Conservation (phyloP, 2,329 filamentous ascomycete species). For the Hymenoscyphus infarciens region DNA sequence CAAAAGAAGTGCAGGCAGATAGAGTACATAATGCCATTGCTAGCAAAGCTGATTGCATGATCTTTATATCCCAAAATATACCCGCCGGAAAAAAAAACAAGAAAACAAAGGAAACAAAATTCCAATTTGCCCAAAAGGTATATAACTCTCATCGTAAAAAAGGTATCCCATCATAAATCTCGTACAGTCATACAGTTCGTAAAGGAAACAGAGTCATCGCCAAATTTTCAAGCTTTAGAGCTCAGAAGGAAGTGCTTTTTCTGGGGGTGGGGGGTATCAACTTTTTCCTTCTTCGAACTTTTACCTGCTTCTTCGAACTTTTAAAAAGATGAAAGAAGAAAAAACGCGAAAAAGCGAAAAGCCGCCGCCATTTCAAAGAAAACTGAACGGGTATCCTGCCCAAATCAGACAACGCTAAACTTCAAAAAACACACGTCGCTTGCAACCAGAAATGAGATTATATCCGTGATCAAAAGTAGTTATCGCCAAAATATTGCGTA, state of each 20-base stretch:
- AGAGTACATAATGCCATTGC: slow-evolving; percentile 30
- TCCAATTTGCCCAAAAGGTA: slow-evolving; percentile 16
- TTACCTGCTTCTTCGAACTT: slow-evolving; percentile 19
- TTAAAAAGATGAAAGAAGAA: slow-evolving; percentile 19
- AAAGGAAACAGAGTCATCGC: slow-evolving; percentile 28
- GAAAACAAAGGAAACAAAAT: slow-evolving; percentile 9
- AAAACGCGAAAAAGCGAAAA: slow-evolving; percentile 23
- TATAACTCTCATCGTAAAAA: slow-evolving; percentile 6
- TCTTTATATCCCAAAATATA: slow-evolving; percentile 20
- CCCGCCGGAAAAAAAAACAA: background rate
- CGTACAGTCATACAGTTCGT: slow-evolving; percentile 32
- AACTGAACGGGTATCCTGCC: slow-evolving; percentile 21
- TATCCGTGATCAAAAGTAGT: slow-evolving; percentile 14
- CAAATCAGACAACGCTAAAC: slow-evolving; percentile 25
- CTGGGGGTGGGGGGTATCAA: slow-evolving; percentile 9
- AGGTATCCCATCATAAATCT: slow-evolving; percentile 32
- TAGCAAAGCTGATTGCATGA: slow-evolving; percentile 24
- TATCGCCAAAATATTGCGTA: slow-evolving; percentile 15
- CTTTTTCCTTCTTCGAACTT: too few relatives aligned
- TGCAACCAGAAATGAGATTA: slow-evolving; percentile 6
- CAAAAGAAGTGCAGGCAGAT: slow-evolving; percentile 21
- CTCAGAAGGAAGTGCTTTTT: slow-evolving; percentile 13
- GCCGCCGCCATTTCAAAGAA: slow-evolving; percentile 22
- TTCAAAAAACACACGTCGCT: slow-evolving; percentile 22
- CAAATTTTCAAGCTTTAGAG: slow-evolving; percentile 15